Conservation (phyloP, 2,329 filamentous ascomycete species). For the Fusarium irregulare region DNA sequence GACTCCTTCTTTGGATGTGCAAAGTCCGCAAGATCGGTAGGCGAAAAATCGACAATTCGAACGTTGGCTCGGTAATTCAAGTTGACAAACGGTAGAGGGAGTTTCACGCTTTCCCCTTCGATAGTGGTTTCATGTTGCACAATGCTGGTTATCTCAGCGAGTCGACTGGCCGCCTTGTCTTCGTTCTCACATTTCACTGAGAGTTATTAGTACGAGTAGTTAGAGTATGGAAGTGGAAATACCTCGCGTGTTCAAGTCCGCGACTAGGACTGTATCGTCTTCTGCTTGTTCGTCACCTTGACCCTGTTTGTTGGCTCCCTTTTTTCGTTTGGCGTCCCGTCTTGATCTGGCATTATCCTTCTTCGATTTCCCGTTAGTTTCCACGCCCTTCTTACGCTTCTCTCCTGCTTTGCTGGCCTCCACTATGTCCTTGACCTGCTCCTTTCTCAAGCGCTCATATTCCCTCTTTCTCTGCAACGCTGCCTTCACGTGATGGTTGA, state of each 20-base stretch:
- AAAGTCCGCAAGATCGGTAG: constrained; percentile 77
- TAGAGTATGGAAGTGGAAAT: constrained; percentile 1
- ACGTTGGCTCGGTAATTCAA: constrained; percentile 75
- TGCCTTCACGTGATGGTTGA: constrained; percentile 63
- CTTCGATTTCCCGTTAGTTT: constrained; percentile 43
- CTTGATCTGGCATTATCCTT: constrained; percentile 45
- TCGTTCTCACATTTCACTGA: constrained; percentile 61
- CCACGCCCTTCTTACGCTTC: constrained; percentile 52
- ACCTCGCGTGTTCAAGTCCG: constrained; percentile 50
- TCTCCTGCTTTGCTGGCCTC: constrained; percentile 52
- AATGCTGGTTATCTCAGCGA: constrained; percentile 57
- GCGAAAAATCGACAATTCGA: constrained; percentile 86
- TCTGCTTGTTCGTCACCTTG: constrained; percentile 19
- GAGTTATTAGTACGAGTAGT: constrained; percentile 14
- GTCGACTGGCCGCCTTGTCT: constrained; percentile 49
- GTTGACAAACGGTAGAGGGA: constrained; percentile 78
- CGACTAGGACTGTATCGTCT: constrained; percentile 43
- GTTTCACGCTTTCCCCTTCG: constrained; percentile 49
- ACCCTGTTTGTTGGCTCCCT: constrained; percentile 11
- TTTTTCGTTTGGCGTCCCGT: constrained; percentile 34
- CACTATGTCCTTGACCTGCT: constrained; percentile 52
- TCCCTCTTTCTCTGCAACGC: constrained; percentile 72
- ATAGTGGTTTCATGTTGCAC: constrained; percentile 57
- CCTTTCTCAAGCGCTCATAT: constrained; percentile 66
- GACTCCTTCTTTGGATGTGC: constrained; percentile 57